Evolutionary conservation across 1,284 basidiomycete species (phyloP).

Genomic region (Pseudozyma thailandica): DNA sequence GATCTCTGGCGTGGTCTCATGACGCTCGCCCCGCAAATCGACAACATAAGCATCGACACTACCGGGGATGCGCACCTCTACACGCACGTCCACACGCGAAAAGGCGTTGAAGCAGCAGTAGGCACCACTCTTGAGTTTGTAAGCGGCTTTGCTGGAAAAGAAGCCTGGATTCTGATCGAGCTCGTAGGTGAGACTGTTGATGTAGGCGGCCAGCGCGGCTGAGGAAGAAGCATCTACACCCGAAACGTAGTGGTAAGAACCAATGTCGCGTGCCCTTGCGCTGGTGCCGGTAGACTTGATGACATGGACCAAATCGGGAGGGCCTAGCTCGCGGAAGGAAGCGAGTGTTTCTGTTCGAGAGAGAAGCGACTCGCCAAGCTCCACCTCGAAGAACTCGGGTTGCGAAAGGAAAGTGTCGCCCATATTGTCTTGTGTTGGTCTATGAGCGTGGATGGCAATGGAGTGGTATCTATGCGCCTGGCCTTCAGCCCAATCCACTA

Average conservation of each 20-base stretch:
- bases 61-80: constrained; percentile 98
- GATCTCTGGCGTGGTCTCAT: constrained; percentile 88
- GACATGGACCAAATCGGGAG: constrained; percentile 95
- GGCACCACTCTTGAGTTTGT: constrained; percentile 92
- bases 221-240: constrained; percentile 97
- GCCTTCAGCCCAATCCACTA: too few species aligned
- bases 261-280: constrained; percentile 79
- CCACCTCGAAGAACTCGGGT: constrained; percentile 75
- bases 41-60: constrained; percentile 95
- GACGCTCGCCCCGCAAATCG: constrained; percentile 90
- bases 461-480: too few species aligned
- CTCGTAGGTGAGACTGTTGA: constrained; percentile 95
- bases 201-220: constrained; percentile 94
- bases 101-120: constrained; percentile 99
- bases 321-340: constrained; percentile 94
- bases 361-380: constrained; percentile 87
- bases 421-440: constrained; percentile 38
- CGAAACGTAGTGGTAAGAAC: constrained; percentile 73
- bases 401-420: constrained; percentile 64
- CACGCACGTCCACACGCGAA: constrained; percentile 92
- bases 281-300: constrained; percentile 82
- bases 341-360: constrained; percentile 92
- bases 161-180: constrained; percentile 91
- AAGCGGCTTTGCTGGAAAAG: constrained; percentile 79
- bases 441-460: too few species aligned